Evolutionary conservation across 345 rosid species (phyloP), one percentile per base, ranked within the genome.

Genomic region (Ceriops decandra): DNA sequence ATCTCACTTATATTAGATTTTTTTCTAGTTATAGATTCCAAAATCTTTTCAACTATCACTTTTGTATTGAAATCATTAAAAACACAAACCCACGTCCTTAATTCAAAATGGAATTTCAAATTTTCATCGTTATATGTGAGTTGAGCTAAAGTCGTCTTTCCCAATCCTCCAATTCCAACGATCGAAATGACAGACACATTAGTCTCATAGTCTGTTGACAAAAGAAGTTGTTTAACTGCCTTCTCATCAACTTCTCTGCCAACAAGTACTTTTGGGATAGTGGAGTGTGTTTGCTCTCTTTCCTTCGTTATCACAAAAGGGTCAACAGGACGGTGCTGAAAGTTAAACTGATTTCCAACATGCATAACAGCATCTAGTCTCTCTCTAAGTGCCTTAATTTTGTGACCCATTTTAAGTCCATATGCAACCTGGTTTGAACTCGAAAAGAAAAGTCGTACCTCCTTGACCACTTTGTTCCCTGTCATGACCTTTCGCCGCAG

Each of bases 201-300:
- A 7, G 36, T 33, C 36, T 33, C 36, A 7, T 33, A 33, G 2
- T 33, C 36, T 33, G 36, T 33, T 7, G 36, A 33, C 36, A 33
- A 33, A 33, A 33, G 36, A 33, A 33, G 27, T 36, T 27, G 36
- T 22, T 66, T 47, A 9, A 70, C 7, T 1, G 15, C 32, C 26
- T 52, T 57, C 35, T 67, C 70, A 60, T 78, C 78, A 8, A 35
- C 32, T 3, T 73, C 70, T 51, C 81, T 78, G 22, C 78, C 75
- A 6, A 74, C 52, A 1, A 73, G 60, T 10, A 66, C 64, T 51
- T 63, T 59, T 19, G 63, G 36, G 36, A 72, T 52, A n/a, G 71
- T 68, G 1, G 81, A 73, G 28, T 36, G 28, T 10, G 66, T 53
- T 30, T 54, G 51, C 46, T 46, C 36, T n/a, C 67, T 33, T 33